These are phyloP conservation scores for Phytophthora pseudosyringae DNA, from an alignment of 352 stramenopile species.

Conservation along the genomic window DNA sequence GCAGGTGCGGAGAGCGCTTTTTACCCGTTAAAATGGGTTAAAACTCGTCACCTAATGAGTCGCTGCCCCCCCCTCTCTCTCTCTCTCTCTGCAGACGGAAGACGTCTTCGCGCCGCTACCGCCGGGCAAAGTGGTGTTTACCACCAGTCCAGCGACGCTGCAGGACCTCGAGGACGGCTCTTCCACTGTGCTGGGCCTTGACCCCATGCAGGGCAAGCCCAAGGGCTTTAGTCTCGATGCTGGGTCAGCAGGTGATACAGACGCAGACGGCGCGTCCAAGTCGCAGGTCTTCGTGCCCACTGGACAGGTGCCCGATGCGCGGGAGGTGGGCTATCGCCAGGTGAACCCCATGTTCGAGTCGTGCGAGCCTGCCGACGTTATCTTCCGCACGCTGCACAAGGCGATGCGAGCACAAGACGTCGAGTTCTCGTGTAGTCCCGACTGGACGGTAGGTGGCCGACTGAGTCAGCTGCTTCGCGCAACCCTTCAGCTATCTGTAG, in stretches of 20 bases:
- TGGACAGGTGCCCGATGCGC: constrained; percentile 59
- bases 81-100: constrained; percentile 27
- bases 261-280: neutral
- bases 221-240: constrained; percentile 34
- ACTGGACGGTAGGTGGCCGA: constrained; percentile 65
- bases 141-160: constrained; percentile 39
- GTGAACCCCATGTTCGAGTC: constrained; percentile 85
- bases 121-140: constrained; percentile 44
- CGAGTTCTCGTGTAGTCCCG: constrained; percentile 51
- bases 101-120: constrained; percentile 34
- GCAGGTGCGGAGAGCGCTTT: constrained; percentile 41
- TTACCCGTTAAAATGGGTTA: neutral
- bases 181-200: constrained; percentile 23
- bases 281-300: constrained; percentile 42
- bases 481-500: constrained; percentile 3
- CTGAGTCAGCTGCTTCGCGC: neutral
- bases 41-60: constrained; percentile 12
- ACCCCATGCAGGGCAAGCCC: constrained; percentile 23
- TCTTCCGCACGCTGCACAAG: constrained; percentile 60
- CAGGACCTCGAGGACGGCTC: constrained; percentile 45
- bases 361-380: constrained; percentile 42
- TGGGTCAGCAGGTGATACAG: constrained; percentile 13
- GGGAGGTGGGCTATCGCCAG: constrained; percentile 56
- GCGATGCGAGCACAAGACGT: constrained; percentile 54
- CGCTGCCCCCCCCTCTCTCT: neutral